phyloP scores from a whole-genome alignment of 2,329 filamentous ascomycete species.

The Fusarium chuoi region DNA sequence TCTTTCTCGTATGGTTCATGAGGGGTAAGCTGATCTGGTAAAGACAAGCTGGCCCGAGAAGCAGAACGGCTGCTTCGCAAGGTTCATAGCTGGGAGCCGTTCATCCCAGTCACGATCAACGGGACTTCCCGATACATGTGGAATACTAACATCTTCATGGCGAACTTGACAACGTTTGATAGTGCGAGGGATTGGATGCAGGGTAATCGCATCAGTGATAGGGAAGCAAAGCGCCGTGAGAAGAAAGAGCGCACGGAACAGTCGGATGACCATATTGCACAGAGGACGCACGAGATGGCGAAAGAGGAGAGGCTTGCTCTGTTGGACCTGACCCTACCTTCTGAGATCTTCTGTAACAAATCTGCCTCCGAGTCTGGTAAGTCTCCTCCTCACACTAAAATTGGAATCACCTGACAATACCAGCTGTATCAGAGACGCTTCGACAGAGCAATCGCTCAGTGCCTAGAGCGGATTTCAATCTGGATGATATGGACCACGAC shows the following conservation, averaged over 20 bases:
- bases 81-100: background rate
- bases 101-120: background rate
- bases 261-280: background rate
- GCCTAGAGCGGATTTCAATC: too few species aligned
- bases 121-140: background rate
- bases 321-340: background rate
- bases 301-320: background rate
- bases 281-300: background rate
- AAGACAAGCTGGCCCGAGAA: background rate
- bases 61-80: background rate
- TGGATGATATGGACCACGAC: too few species aligned
- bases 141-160: background rate
- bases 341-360: background rate
- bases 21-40: background rate
- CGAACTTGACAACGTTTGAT: background rate
- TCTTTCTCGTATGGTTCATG: background rate
- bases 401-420: too few species aligned
- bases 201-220: background rate
- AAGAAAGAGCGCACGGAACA: background rate
- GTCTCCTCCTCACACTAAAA: too few species aligned
- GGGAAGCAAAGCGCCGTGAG: background rate
- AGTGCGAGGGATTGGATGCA: background rate
- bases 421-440: too few species aligned
- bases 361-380: too few species aligned
- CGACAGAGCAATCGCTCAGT: too few species aligned